Percentiles rank a stretch among this genome's conserved stretches.
phyloP scores from a whole-genome alignment of 2,329 filamentous ascomycete species.

The Fonsecaea multimorphosa region DNA sequence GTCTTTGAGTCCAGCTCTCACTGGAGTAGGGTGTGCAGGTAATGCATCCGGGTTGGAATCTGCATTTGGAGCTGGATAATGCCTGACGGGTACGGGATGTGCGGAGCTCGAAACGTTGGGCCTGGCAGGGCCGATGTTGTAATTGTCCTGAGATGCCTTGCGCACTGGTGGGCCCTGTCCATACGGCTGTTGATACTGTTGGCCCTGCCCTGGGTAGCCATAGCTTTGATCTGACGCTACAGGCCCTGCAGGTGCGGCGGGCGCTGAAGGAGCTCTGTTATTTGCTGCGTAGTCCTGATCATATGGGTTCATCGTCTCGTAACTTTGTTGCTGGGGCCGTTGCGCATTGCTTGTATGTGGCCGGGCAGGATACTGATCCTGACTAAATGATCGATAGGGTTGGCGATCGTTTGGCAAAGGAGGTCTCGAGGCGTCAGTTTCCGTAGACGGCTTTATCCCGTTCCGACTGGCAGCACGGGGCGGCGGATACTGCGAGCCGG shows the following conservation, averaged over 20 bases:
- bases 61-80: constrained; percentile 24
- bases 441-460: constrained; percentile 25
- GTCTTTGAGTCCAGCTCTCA: constrained; percentile 53
- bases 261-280: constrained; percentile 22
- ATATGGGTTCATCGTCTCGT: constrained; percentile 28
- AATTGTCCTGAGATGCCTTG: constrained; percentile 28
- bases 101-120: constrained; percentile 25
- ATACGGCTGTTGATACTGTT: constrained; percentile 31
- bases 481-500: constrained; percentile 34
- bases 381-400: constrained; percentile 29
- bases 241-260: constrained; percentile 14
- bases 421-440: constrained; percentile 11
- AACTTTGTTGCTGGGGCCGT: constrained; percentile 23
- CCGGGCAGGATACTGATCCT: constrained; percentile 28
- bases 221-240: constrained; percentile 35
- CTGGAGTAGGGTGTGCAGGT: constrained; percentile 61
- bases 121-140: constrained; percentile 25
- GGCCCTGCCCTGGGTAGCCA: constrained; percentile 30
- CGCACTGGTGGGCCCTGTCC: constrained; percentile 31
- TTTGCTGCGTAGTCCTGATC: constrained; percentile 21
- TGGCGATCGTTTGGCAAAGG: constrained; percentile 30
- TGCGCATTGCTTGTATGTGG: constrained; percentile 33
- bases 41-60: constrained; percentile 60
- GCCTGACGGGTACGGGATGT: constrained; percentile 36
- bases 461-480: constrained; percentile 36